These are phyloP conservation scores for Claviceps sp. DNA, from an alignment of 2,329 filamentous ascomycete genomes.

Conservation along the genomic window DNA sequence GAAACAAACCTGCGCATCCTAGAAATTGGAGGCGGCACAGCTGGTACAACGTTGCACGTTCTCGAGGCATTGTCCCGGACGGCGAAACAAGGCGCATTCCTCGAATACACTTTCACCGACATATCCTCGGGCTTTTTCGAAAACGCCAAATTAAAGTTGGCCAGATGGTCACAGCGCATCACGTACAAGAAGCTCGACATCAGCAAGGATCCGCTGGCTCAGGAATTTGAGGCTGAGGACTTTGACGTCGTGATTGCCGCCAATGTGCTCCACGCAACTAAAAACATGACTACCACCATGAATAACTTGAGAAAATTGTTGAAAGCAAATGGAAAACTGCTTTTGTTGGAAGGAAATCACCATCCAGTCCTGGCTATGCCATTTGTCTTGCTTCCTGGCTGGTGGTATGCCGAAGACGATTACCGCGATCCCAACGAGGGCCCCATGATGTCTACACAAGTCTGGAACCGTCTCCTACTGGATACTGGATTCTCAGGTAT, in stretches of 20 bases:
- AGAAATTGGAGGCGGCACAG: constrained; percentile 29
- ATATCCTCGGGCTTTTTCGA: constrained; percentile 28
- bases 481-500: constrained; percentile 6
- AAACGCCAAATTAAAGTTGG: constrained; percentile 14
- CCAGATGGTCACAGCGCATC: constrained; percentile 13
- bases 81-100: constrained; percentile 16
- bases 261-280: constrained; percentile 25
- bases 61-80: constrained; percentile 11
- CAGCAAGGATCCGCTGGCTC: constrained; percentile 12
- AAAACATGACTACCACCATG: constrained; percentile 12
- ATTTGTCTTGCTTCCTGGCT: constrained; percentile 7
- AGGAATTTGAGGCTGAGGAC: constrained; percentile 16
- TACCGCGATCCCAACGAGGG: constrained; percentile 4
- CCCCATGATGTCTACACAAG: neutral
- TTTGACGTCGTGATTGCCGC: constrained; percentile 28
- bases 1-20: constrained; percentile 29
- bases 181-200: constrained; percentile 14
- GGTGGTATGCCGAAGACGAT: constrained; percentile 4
- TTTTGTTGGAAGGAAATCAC: constrained; percentile 6
- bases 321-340: constrained; percentile 5
- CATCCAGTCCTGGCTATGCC: neutral
- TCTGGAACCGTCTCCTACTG: constrained; percentile 4
- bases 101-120: constrained; percentile 31
- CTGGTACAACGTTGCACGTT: constrained; percentile 24
- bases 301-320: constrained; percentile 5